Evolutionary conservation across 176 grass and related monocot species (phyloP).

Genomic region (Zea luxurians): DNA sequence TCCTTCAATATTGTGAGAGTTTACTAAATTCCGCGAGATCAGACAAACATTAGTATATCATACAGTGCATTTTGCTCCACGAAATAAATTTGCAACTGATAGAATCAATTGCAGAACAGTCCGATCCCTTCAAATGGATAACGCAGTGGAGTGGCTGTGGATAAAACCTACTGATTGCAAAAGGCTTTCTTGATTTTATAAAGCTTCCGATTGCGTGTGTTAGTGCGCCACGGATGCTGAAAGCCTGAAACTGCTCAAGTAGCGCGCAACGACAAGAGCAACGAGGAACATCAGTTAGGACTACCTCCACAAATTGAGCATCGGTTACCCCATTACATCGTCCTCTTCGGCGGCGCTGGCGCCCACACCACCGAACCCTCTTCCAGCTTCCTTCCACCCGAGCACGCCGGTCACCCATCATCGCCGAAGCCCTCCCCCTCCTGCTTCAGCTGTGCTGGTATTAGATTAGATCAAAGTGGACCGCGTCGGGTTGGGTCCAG

Average conservation of each 20-base stretch:
- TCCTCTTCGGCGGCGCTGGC: background rate
- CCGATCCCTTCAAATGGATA: background rate
- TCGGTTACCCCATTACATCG: background rate
- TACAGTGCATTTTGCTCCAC: background rate
- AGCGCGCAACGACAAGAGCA: background rate
- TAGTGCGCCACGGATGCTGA: background rate
- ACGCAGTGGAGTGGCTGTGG: background rate
- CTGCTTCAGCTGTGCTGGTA: background rate
- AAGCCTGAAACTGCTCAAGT: background rate
- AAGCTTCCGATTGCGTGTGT: background rate
- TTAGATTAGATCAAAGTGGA: background rate
- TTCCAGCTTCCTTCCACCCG: background rate
- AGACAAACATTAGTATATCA: background rate
- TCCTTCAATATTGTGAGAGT: background rate
- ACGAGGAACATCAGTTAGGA: background rate
- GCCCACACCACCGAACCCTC: background rate
- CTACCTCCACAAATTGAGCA: background rate
- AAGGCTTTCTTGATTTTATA: background rate
- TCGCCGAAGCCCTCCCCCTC: background rate
- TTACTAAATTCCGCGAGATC: background rate
- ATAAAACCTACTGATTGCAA: background rate
- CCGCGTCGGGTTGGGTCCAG: background rate
- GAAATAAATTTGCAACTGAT: background rate
- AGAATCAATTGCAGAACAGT: background rate
- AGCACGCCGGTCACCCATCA: background rate